Evolutionary conservation across 371 early-diverging fungal species (phyloP).

Genomic region (Apophysomyces ossiformis): DNA sequence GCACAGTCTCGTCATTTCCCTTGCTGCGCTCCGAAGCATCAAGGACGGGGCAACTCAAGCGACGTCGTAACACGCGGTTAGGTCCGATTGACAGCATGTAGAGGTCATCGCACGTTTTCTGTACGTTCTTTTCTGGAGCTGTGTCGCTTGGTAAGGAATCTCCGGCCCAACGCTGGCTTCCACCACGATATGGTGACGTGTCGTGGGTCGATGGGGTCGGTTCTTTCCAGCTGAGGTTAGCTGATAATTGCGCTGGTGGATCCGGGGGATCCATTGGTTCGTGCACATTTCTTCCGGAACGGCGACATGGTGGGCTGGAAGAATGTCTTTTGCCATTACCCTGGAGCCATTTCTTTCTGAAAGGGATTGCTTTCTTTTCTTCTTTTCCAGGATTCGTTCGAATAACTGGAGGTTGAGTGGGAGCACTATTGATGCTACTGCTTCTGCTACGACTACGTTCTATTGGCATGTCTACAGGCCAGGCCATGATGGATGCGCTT

Average conservation of each 20-base stretch:
- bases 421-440: slow-evolving; percentile 3
- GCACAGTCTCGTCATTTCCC: background rate
- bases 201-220: background rate
- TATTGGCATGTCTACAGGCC: background rate
- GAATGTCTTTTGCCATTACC: background rate
- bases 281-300: background rate
- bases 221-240: slow-evolving; percentile 9
- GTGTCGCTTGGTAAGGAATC: background rate
- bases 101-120: background rate
- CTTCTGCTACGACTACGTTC: background rate
- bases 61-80: slow-evolving; percentile 13
- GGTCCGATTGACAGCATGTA: background rate
- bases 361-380: background rate
- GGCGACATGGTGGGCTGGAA: background rate
- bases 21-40: background rate
- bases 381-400: background rate
- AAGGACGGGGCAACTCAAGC: slow-evolving; percentile 16
- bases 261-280: slow-evolving; percentile 17
- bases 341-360: background rate
- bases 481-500: background rate
- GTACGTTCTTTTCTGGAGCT: background rate
- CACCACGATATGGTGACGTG: background rate
- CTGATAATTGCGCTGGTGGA: slow-evolving; percentile 9
- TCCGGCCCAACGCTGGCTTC: background rate
- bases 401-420: background rate